Base-by-base conservation (phyloP, 805 yeast species). In the Sugiyamaella marilandica region DNA sequence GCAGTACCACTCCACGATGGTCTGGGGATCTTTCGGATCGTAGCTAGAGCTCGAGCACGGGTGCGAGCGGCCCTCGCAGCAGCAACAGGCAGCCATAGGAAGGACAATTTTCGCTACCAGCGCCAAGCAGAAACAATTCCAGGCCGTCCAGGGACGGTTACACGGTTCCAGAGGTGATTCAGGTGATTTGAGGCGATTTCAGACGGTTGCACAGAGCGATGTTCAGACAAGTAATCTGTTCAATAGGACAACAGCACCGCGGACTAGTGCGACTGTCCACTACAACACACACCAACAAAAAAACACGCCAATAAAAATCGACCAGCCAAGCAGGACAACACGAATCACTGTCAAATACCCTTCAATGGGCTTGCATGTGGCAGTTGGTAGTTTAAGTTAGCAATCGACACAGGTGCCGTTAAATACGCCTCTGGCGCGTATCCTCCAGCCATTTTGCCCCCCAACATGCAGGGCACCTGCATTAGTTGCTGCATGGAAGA, bases 1-100 rank as follows among this genome's bases (percentile, higher is more conserved):
- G 59, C 70, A 66, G 60, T 65, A 64, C 70, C 69, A 65, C 41
- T 65, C 67, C n/a, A 62, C 57, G 35, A 66, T 62, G 11, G 60
- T 60, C 36, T 59, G 49, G 14, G 62, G 63, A 51, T 59, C 62
- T 11, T 47, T 54, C 10, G 61, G 61, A 39, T 54, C 54, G 45
- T 54, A 53, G 21, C 43, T n/a, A 10, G 16, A 11, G 13, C 24
- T 39, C 4, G 43, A 39, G 43, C 43, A 39, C 16, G 37, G 37
- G 19, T 39, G 43, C 43, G 43, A 39, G 13, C 43, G 43, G 16
- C 43, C 16, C 13, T 21, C 43, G 19, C 43, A 16, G 19, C 43
- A 16, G 19, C 24, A 19, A 39, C 43, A 39, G 21, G 13, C 24
- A 9, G 21, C 24, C 43, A 39, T 34, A 34, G 16, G 9, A 8